Conservation (phyloP, 345 rosid genomes). For the Heritiera fomes region DNA sequence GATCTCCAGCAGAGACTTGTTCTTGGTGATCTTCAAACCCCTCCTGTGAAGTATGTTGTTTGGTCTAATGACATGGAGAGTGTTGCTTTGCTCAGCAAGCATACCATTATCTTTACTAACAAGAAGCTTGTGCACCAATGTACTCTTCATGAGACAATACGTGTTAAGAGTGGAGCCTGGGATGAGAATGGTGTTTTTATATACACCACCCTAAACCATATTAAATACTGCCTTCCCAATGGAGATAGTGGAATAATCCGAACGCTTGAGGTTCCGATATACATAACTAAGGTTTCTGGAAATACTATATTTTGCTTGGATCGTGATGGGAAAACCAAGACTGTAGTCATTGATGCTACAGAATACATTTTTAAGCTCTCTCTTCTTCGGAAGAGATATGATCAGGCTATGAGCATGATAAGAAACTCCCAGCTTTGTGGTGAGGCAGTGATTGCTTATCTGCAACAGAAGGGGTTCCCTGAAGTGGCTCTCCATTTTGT, state of each 20-base stretch:
- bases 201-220: conserved; percentile 80
- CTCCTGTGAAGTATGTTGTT: conserved; percentile 70
- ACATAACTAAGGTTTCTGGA: conserved; percentile 73
- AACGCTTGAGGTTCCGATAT: conserved; percentile 84
- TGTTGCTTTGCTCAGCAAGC: conserved; percentile 92
- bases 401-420: conserved; percentile 94
- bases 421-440: conserved; percentile 92
- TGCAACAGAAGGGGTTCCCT: conserved; percentile 95
- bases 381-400: conserved; percentile 73
- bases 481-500: conserved; percentile 97
- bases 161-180: conserved; percentile 97
- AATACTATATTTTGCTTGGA: conserved; percentile 75
- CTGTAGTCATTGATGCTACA: conserved; percentile 71
- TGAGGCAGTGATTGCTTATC: conserved; percentile 91
- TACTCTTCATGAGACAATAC: conserved; percentile 87
- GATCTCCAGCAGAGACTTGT: conserved; percentile 88
- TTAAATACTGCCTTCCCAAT: conserved; percentile 90
- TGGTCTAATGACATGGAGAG: conserved; percentile 94
- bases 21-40: conserved; percentile 82
- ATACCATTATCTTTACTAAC: conserved; percentile 79
- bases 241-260: conserved; percentile 82
- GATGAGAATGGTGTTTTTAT: conserved; percentile 92
- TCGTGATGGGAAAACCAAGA: conserved; percentile 77
- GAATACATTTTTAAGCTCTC: conserved; percentile 86
- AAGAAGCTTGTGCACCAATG: conserved; percentile 79